Conservation (phyloP, 2,329 filamentous ascomycete genomes). For the Penicillium brasilianum region DNA sequence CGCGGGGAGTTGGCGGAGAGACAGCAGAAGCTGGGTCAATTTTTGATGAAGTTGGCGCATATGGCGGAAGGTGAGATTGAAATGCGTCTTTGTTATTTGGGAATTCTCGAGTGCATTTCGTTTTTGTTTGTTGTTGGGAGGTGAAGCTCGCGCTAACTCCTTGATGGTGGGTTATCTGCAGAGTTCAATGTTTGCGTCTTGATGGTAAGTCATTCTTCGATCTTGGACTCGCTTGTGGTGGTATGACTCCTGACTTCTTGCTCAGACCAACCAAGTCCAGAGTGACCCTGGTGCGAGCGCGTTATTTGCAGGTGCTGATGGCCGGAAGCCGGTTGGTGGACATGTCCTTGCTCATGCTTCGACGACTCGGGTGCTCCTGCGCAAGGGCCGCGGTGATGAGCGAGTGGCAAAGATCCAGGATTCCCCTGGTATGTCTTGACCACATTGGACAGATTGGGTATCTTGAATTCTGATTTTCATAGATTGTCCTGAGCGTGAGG, state of each 20-base stretch:
- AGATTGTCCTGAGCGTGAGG: slow-evolving; percentile 72
- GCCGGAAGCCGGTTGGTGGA: slow-evolving; percentile 69
- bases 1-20: slow-evolving; percentile 71
- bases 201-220: slow-evolving; percentile 52
- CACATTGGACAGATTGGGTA: not conserved
- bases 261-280: slow-evolving; percentile 71
- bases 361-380: slow-evolving; percentile 67
- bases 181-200: slow-evolving; percentile 71
- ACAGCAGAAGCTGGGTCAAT: slow-evolving; percentile 70
- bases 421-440: slow-evolving; percentile 61
- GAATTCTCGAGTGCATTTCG: not conserved
- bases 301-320: slow-evolving; percentile 70
- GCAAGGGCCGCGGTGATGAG: slow-evolving; percentile 72
- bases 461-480: slow-evolving; percentile 21
- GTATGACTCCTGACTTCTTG: slow-evolving; percentile 5
- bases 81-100: not conserved
- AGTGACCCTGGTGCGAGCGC: slow-evolving; percentile 71
- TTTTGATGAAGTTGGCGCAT: slow-evolving; percentile 66
- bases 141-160: slow-evolving; percentile 14
- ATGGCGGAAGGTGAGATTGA: slow-evolving; percentile 63
- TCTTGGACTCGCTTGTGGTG: not conserved
- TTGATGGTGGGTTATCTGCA: slow-evolving; percentile 25
- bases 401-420: slow-evolving; percentile 72
- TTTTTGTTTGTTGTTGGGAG: not conserved
- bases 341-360: slow-evolving; percentile 73